These are phyloP conservation scores for Plectosphaerella plurivora DNA, from an alignment of 2,329 filamentous ascomycete species.

Conservation along the genomic window DNA sequence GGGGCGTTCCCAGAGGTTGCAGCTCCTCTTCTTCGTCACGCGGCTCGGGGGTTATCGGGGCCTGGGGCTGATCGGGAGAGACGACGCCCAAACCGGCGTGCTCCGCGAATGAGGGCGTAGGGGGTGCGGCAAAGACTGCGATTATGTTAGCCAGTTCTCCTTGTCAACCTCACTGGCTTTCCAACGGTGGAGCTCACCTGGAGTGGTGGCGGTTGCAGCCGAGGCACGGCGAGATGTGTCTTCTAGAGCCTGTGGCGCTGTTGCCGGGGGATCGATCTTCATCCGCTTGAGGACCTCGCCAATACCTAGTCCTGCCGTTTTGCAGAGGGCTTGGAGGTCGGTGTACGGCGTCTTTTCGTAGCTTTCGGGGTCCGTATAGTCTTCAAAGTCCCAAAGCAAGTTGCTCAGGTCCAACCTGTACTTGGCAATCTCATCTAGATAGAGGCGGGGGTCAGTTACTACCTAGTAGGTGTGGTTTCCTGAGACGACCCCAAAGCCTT, in stretches of 20 bases:
- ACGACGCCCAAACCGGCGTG: too few relatives aligned
- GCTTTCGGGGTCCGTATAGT: constrained; percentile 42
- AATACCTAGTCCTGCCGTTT: constrained; percentile 43
- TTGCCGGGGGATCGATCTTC: constrained; percentile 36
- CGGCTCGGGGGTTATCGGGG: constrained; percentile 3
- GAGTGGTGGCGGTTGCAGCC: too few relatives aligned
- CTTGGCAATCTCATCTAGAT: constrained; percentile 43
- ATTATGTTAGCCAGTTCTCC: too few relatives aligned
- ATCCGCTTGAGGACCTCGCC: constrained; percentile 48
- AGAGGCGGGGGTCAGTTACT: background rate
- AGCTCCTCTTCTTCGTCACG: background rate
- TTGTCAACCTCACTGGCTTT: too few relatives aligned
- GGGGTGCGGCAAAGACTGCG: too few relatives aligned
- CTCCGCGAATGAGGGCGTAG: too few relatives aligned
- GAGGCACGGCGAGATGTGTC: too few relatives aligned
- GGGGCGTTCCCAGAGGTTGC: constrained; percentile 2
- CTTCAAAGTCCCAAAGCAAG: constrained; percentile 53
- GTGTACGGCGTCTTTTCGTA: constrained; percentile 48
- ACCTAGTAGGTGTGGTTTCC: too few relatives aligned
- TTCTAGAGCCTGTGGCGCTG: background rate
- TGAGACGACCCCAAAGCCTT: background rate
- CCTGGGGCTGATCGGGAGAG: background rate
- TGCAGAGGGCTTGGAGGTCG: constrained; percentile 41
- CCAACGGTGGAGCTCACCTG: too few relatives aligned
- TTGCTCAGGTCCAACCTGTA: constrained; percentile 43